Evolutionary conservation across 768 basidiomycete species (phyloP), one percentile per base, ranked within the genome.

Genomic region (Agrocybe chaxingu): DNA sequence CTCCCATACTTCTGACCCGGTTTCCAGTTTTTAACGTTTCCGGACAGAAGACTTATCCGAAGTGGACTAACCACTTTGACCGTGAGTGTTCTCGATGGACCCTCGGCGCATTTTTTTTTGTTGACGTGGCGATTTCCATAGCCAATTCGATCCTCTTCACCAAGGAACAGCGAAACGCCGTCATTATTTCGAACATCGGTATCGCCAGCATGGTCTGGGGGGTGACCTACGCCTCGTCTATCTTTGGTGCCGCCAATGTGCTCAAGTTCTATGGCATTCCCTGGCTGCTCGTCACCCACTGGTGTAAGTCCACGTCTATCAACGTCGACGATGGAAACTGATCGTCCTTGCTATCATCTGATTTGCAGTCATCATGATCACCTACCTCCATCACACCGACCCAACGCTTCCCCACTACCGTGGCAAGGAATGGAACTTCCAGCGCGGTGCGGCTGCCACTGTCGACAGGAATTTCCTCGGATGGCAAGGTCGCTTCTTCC

Each of bases 351-450:
- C 36, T 37, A 16, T 24, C 48, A 42, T 45, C 11, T 24, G 36
- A 39, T 32, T 53, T 31, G 19, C 47, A 75, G 74, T 76, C 53
- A 73, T 76, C 56, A 75, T 78, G 78, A 76, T 78, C 61, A 81
- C 80, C 4, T 82, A 82, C 57, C 72, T 85, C 4, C 84, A 84
- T 57, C 84, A 85, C 67, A 83, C 84, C n/a, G 80, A 81, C 56
- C 74, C 77, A 1, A 57, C 59, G 0, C 60, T 83, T 12, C 82
- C 81, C 2, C 80, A 82, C 55, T 85, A 82, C 59, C 78, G 82
- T 46, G 71, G 73, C 39, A 70, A 66, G 45, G 72, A 72, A 53
- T 85, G 83, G 81, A 81, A 74, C 60, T 83, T 76, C 66, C 76
- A 78, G 54, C 79, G 82, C 10, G 83, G 83, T 1, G 83, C 82